Evolutionary conservation across 768 basidiomycete genomes (phyloP), one percentile per base, ranked within the genome.

Genomic region (Russula sp.): DNA sequence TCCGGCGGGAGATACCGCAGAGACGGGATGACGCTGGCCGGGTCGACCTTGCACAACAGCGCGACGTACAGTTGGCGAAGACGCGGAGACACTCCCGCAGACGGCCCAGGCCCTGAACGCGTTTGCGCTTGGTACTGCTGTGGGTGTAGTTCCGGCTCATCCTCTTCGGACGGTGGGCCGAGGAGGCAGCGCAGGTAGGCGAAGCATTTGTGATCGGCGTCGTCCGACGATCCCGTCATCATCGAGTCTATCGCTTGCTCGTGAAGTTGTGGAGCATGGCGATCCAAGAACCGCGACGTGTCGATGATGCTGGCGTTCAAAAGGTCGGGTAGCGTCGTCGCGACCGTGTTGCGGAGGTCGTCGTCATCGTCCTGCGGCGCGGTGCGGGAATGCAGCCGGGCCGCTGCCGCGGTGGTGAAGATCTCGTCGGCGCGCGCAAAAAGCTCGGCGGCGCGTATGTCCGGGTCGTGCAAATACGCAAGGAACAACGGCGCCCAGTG

Each of bases 141-240:
- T 29, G 25, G 25, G 2, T 29, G 25, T 29, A 2, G 25, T 3
- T 29, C 25, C 25, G 25, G 25, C 18, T 79, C 77, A 2, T 59
- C 32, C 63, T 64, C 48, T 72, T 72, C 18, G 75, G 75, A 9
- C 83, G 83, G 18, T 6, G 60, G 64, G 1, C 85, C 80, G 16
- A 96, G 75, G 7, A 99, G 78, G 66, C 79, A 81, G 13, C 81
- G 81, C 7, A 98, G 82, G 73, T 99, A 99, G 8, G 81, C 75
- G 65, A 89, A 88, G 59, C 85, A 85, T 51, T 80, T 78, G 47
- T 75, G 76, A 42, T 84, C 80, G 7, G 73, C 75, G 20, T 74
- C 69, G 25, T 29, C 25, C 25, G 25, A 29, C 0, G 76, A 69
- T 13, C 72, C 74, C 32, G 95, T 74, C 14, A 66, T 74, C 32